Conservation (phyloP, 2,329 filamentous ascomycete genomes). For the Colletotrichum sp. region DNA sequence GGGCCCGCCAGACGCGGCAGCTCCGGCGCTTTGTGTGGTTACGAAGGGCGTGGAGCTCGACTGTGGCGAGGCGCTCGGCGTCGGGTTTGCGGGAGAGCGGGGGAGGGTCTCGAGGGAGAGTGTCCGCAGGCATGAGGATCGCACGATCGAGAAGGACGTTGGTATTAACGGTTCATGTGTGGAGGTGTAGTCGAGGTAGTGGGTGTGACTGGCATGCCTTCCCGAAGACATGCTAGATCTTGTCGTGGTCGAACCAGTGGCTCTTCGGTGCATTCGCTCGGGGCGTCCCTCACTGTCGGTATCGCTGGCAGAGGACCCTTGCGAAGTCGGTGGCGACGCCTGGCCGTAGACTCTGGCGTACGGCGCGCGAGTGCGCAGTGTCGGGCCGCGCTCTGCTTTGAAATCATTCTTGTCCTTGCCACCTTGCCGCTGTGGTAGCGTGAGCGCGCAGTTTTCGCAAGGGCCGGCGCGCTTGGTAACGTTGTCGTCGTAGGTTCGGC, state of each 20-base stretch:
- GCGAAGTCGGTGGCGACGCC: constrained; percentile 57
- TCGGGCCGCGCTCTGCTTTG: constrained; percentile 54
- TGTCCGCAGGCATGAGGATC: constrained; percentile 69
- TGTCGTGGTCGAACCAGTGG: constrained; percentile 52
- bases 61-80: constrained; percentile 29
- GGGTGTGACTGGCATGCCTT: constrained; percentile 65
- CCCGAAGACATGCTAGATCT: constrained; percentile 59
- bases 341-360: constrained; percentile 64
- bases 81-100: constrained; percentile 45
- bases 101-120: constrained; percentile 71
- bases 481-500: constrained; percentile 69
- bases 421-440: constrained; percentile 57
- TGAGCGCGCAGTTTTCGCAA: constrained; percentile 73
- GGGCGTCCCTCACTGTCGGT: constrained; percentile 57
- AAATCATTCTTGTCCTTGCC: constrained; percentile 26
- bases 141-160: constrained; percentile 69
- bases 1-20: constrained; percentile 65
- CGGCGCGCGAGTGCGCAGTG: constrained; percentile 64
- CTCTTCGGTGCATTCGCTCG: constrained; percentile 43
- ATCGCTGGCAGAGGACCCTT: constrained; percentile 51
- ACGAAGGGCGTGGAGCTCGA: constrained; percentile 52
- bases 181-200: constrained; percentile 72
- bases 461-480: constrained; percentile 67
- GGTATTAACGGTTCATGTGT: constrained; percentile 68
- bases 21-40: constrained; percentile 57